phyloP scores from a whole-genome alignment of 495 filamentous ascomycete genomes.

The Aspergillus sclerotioniger region DNA sequence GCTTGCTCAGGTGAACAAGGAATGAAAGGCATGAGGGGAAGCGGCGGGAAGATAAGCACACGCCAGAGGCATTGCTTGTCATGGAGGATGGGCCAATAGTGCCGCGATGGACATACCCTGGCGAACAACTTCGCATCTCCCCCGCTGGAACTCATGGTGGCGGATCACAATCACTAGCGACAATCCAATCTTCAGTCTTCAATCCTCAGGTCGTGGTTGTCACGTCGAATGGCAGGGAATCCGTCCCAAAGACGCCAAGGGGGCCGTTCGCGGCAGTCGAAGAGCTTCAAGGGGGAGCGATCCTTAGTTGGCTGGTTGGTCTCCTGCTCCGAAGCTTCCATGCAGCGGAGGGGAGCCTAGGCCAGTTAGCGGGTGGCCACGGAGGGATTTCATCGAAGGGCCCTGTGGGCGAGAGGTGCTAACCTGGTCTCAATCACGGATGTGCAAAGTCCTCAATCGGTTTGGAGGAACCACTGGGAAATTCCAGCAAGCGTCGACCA shows the following conservation, averaged over 20 bases:
- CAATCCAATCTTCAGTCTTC: conserved; percentile 8
- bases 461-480: not conserved
- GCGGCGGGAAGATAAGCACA: conserved; percentile 15
- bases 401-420: not conserved
- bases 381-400: not conserved
- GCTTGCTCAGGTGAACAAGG: not conserved
- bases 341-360: conserved; percentile 24
- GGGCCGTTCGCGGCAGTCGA: conserved; percentile 3
- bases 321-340: conserved; percentile 20
- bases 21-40: conserved; percentile 7
- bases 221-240: conserved; percentile 26
- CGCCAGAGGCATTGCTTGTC: conserved; percentile 1
- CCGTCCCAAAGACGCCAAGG: conserved; percentile 14
- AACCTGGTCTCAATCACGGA: not conserved
- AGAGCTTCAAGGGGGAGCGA: conserved; percentile 13
- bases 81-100: not conserved
- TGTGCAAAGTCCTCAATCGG: not conserved
- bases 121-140: conserved; percentile 99
- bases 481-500: not conserved
- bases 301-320: conserved; percentile 28
- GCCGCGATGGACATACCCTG: conserved; percentile 68
- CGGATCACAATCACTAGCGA: conserved; percentile 6
- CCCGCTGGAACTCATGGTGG: conserved; percentile 72
- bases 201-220: not conserved
- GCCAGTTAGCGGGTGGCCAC: conserved; percentile 10